These are phyloP conservation scores for Scleromitrula shiraiana DNA, from an alignment of 2,329 filamentous ascomycete genomes.

Conservation along the genomic window DNA sequence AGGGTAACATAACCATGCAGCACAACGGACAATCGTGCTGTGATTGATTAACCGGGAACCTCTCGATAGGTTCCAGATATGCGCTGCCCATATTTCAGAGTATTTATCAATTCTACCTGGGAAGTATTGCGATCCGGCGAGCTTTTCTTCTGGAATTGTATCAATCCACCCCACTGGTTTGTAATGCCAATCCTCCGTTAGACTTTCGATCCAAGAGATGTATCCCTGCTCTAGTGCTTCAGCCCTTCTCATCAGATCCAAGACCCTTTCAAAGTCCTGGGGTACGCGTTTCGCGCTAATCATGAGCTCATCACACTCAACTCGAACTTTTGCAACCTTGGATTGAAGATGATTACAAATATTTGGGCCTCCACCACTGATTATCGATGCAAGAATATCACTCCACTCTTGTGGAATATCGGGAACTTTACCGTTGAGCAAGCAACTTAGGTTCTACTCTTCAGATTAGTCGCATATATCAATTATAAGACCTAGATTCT, in stretches of 20 bases:
- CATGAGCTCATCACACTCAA: constrained; percentile 5
- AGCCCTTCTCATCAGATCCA: constrained; percentile 42
- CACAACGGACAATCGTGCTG: constrained; percentile 49
- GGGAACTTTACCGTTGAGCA: constrained; percentile 3
- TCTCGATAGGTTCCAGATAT: constrained; percentile 48
- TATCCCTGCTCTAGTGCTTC: constrained; percentile 44
- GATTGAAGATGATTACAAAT: constrained; percentile 7
- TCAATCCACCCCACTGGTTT: constrained; percentile 48
- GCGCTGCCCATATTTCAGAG: constrained; percentile 50
- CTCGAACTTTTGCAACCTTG: constrained; percentile 1
- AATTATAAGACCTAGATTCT: neutral
- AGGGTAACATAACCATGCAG: constrained; percentile 51
- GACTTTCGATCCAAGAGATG: constrained; percentile 39
- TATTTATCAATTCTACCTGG: constrained; percentile 53
- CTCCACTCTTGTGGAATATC: constrained; percentile 2
- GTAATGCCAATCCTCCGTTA: constrained; percentile 42
- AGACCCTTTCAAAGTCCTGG: constrained; percentile 24
- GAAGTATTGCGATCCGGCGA: constrained; percentile 18
- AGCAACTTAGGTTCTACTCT: neutral
- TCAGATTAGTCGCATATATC: neutral
- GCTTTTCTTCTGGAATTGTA: neutral
- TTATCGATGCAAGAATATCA: neutral
- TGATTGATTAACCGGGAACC: constrained; percentile 44
- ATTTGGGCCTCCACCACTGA: neutral
- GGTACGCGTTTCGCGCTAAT: neutral